Evolutionary conservation across 495 filamentous ascomycete species (phyloP), one percentile per base, ranked within the genome.

Genomic region (Terfezia boudieri): DNA sequence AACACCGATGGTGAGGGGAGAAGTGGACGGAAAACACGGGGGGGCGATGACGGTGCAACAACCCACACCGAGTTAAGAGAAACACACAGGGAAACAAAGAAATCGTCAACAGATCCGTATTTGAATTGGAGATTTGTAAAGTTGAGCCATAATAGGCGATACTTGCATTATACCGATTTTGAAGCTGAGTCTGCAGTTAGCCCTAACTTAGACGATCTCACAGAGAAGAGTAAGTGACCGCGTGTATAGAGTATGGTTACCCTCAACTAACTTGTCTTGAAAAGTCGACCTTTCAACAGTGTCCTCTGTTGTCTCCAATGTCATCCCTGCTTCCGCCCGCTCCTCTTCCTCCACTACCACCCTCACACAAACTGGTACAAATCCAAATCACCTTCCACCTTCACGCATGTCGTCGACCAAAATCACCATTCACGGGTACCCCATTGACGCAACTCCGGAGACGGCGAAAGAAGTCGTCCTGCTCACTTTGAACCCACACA

Each of bases 131-230:
- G 85, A 64, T 99, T 78, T 65, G 84, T 84, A 37, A 85, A 84
- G 60, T 70, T 99, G 17, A 93, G 86, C 9, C 87, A 93, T 63
- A 96, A 99, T 60, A 74, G 89, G 53, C 77, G 87, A 41, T 86
- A 81, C 66, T 73, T 99, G 2, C 89, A 99, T 68, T 94, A 88
- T 64, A 80, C 79, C n/a, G 81, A 90, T 64, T 99, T 93, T 61
- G 76, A 82, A 12, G 66, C 70, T 49, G 76, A 80, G 64, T 72
- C 73, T 9, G 68, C 72, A 3, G 68, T 75, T 32, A 75, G 83
- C 37, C 88, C 88, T 1, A 75, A 74, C 12, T 70, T 96, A 16
- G 86, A 89, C 55, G 67, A 71, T 36, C 71, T 99, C 11, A 71
- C 71, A 9, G 81, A 89, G 50, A 95, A 88, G 67, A 79, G 77